A percentile compares a stretch with the other conserved stretches of the same genome.
These are phyloP conservation scores for Ampelomyces quisqualis DNA, from an alignment of 2,329 filamentous ascomycete species.

Conservation along the genomic window DNA sequence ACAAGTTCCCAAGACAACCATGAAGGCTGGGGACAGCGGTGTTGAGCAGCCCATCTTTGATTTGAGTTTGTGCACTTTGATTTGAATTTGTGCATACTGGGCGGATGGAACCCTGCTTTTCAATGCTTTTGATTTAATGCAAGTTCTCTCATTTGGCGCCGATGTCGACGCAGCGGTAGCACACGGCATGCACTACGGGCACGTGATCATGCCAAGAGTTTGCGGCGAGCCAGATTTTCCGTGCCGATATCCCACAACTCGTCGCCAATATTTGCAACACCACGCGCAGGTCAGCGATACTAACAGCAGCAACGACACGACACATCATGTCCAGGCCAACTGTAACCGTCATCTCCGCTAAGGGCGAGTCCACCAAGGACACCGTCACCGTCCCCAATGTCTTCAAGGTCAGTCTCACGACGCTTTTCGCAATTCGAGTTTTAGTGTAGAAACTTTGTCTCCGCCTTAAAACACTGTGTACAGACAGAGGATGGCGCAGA, in stretches of 20 bases:
- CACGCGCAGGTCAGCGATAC: constrained; percentile 17
- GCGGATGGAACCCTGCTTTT: too few relatives aligned
- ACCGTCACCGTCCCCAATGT: constrained; percentile 93
- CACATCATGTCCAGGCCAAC: constrained; percentile 80
- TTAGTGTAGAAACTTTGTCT: not conserved
- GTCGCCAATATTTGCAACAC: constrained; percentile 3
- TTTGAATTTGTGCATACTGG: too few relatives aligned
- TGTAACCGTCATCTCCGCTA: constrained; percentile 94
- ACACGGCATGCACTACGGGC: too few relatives aligned
- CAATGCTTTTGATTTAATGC: too few relatives aligned
- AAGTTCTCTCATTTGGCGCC: too few relatives aligned
- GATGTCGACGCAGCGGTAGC: too few relatives aligned
- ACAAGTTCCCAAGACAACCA: too few relatives aligned
- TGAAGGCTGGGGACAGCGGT: too few relatives aligned
- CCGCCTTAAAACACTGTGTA: constrained; percentile 4
- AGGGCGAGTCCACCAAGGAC: constrained; percentile 87
- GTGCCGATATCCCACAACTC: too few relatives aligned
- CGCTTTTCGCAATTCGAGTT: constrained; percentile 15
- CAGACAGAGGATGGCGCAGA: not conserved
- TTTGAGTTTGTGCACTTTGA: too few relatives aligned
- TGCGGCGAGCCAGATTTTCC: not conserved
- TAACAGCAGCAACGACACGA: constrained; percentile 34
- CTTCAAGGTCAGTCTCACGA: constrained; percentile 63
- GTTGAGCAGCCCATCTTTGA: too few relatives aligned
- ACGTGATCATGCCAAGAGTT: not conserved